These are phyloP conservation scores for Neopestalotiopsis rosae DNA, from an alignment of 2,329 filamentous ascomycete genomes.

Conservation along the genomic window DNA sequence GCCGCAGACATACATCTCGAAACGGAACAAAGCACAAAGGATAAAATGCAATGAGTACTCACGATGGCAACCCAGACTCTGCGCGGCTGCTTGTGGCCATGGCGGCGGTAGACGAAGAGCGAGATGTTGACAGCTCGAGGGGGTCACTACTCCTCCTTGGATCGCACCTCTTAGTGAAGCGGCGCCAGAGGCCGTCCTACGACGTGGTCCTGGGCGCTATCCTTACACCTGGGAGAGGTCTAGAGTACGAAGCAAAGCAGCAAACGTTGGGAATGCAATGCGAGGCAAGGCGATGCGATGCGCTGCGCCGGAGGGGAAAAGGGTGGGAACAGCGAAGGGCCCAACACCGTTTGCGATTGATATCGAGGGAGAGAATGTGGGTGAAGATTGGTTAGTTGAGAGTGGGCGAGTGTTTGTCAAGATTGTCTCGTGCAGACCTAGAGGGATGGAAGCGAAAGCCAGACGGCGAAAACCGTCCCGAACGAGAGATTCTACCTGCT, in stretches of 20 bases:
- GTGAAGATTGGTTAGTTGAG: background rate
- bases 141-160: conserved; percentile 11
- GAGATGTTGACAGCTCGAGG: conserved; percentile 3
- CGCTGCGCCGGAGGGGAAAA: background rate
- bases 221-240: conserved; percentile 6
- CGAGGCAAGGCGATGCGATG: conserved; percentile 1
- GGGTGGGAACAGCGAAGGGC: background rate
- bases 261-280: background rate
- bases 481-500: background rate
- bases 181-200: conserved; percentile 17
- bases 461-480: background rate
- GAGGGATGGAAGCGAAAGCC: background rate
- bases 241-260: background rate
- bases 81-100: conserved; percentile 53
- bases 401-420: background rate
- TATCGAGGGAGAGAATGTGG: background rate
- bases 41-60: conserved; percentile 42
- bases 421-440: background rate
- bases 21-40: conserved; percentile 13
- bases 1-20: conserved; percentile 18
- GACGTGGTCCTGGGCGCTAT: conserved; percentile 12
- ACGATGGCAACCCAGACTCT: conserved; percentile 69
- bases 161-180: conserved; percentile 10
- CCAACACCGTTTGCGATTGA: background rate
- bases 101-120: conserved; percentile 21